These are phyloP conservation scores for Saturnispora besseyi DNA, from an alignment of 805 yeast genomes.

Conservation along the genomic window DNA sequence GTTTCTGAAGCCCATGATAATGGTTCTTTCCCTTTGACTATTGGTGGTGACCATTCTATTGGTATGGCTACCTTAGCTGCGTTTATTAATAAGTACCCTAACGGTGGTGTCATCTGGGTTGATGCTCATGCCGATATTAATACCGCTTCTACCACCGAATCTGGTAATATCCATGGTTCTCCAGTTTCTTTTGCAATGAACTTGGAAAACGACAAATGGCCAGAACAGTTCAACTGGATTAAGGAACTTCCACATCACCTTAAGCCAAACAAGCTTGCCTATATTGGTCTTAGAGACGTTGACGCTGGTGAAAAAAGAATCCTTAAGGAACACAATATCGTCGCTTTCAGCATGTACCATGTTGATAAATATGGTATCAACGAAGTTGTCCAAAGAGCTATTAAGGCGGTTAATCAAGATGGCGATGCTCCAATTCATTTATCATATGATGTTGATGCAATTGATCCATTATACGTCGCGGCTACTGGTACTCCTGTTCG, in stretches of 20 bases:
- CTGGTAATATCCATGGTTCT: constrained; percentile 94
- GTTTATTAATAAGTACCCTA: constrained; percentile 67
- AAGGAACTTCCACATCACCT: constrained; percentile 46
- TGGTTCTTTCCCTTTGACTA: constrained; percentile 60
- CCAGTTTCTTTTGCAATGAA: constrained; percentile 91
- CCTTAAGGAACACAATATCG: constrained; percentile 58
- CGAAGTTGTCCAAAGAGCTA: constrained; percentile 85
- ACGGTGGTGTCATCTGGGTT: constrained; percentile 88
- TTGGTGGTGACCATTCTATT: constrained; percentile 96
- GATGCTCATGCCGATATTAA: constrained; percentile 98
- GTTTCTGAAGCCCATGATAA: constrained; percentile 43
- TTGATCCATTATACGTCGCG: constrained; percentile 89
- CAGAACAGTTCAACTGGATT: constrained; percentile 69
- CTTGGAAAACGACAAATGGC: constrained; percentile 54
- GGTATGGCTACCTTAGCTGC: constrained; percentile 92
- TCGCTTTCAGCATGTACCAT: constrained; percentile 93
- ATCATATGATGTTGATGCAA: constrained; percentile 93
- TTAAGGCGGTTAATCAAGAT: constrained; percentile 66
- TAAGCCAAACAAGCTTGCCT: constrained; percentile 65
- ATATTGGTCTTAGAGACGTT: constrained; percentile 91
- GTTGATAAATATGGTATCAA: constrained; percentile 91
- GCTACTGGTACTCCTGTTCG: constrained; percentile 98
- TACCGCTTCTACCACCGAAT: constrained; percentile 70
- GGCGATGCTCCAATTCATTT: constrained; percentile 70
- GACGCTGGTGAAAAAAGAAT: constrained; percentile 78